phyloP scores from a whole-genome alignment of 2,329 filamentous ascomycete species.

The Macrophomina tecta region DNA sequence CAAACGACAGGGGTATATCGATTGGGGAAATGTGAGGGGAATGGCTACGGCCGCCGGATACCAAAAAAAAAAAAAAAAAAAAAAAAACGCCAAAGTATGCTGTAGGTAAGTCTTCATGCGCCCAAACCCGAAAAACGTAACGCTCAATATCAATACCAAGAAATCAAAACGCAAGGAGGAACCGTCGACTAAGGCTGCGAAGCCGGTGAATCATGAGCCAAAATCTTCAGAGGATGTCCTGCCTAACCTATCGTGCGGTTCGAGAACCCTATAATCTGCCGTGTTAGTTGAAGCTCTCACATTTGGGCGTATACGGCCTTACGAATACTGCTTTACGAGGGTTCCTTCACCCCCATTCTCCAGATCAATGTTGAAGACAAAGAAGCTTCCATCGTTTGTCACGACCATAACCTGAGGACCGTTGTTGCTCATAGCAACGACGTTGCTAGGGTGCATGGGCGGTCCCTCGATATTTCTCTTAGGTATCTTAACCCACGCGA shows the following conservation, averaged over 20 bases:
- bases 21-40: not conserved
- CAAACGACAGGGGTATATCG: conserved; percentile 23
- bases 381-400: conserved; percentile 93
- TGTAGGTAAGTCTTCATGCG: conserved; percentile 16
- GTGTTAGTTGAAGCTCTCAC: conserved; percentile 5
- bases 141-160: conserved; percentile 1
- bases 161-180: not conserved
- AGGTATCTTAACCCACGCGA: conserved; percentile 94
- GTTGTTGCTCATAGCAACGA: conserved; percentile 96
- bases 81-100: conserved; percentile 22
- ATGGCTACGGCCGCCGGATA: conserved; percentile 17
- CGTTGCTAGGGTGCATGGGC: conserved; percentile 50
- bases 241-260: conserved; percentile 28
- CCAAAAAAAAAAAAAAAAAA: not conserved
- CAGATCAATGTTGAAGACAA: conserved; percentile 93
- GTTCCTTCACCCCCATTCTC: conserved; percentile 93
- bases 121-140: conserved; percentile 12
- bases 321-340: conserved; percentile 92
- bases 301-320: conserved; percentile 50
- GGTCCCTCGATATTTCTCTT: conserved; percentile 51
- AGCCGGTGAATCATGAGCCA: conserved; percentile 19
- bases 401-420: conserved; percentile 98
- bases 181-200: not conserved
- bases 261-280: conserved; percentile 27
- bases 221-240: conserved; percentile 26